Percentiles rank a stretch among this genome's conserved stretches.
Conservation (phyloP, 1,139 yeast species). For the Candida glucosophila region DNA sequence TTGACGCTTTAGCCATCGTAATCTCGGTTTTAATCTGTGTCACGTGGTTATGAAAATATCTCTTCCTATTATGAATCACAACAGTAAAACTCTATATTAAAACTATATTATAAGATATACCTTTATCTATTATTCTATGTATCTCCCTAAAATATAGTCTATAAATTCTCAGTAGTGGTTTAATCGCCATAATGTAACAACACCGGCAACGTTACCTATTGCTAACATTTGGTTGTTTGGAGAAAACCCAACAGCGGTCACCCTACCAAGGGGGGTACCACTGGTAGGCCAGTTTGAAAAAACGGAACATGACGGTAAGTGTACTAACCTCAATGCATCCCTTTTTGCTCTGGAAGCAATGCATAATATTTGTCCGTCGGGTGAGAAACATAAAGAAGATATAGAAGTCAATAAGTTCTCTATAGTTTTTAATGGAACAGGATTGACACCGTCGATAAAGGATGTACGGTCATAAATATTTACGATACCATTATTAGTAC, state of each 20-base stretch:
- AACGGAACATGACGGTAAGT: slow-evolving; percentile 79
- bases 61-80: too few relatives aligned
- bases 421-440: slow-evolving; percentile 48
- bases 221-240: slow-evolving; percentile 80
- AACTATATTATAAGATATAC: too few relatives aligned
- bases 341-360: slow-evolving; percentile 80
- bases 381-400: slow-evolving; percentile 64
- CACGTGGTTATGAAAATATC: too few relatives aligned
- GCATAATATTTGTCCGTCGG: slow-evolving; percentile 84
- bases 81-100: too few relatives aligned
- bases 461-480: slow-evolving; percentile 64
- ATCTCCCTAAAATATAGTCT: too few relatives aligned
- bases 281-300: slow-evolving; percentile 97
- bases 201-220: slow-evolving; percentile 86
- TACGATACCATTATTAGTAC: slow-evolving; percentile 83
- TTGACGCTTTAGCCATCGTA: too few relatives aligned
- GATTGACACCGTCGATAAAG: slow-evolving; percentile 13
- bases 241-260: slow-evolving; percentile 74
- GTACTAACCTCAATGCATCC: slow-evolving; percentile 82
- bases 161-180: slow-evolving; percentile 73
- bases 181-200: slow-evolving; percentile 81
- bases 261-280: slow-evolving; percentile 91
- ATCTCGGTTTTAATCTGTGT: too few relatives aligned
- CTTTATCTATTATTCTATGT: too few relatives aligned
- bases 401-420: slow-evolving; percentile 81